Base-by-base conservation (phyloP, 2,329 filamentous ascomycete genomes). In the Epichloe coenophiala region DNA sequence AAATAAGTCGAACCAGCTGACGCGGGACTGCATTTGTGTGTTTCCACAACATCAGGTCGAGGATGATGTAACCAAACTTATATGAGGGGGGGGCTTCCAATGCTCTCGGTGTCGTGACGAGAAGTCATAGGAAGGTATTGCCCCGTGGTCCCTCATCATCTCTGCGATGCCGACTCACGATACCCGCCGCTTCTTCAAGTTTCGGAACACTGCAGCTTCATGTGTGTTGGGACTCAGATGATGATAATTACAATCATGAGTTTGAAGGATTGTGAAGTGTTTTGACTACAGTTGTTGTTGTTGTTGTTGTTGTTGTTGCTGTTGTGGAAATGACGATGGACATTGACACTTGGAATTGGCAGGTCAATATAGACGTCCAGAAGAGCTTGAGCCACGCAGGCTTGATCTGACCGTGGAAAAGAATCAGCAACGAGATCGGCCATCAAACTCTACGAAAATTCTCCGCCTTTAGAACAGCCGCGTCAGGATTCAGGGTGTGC, bases 41-140 rank as follows among this genome's bases (percentile, higher is more conserved):
- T 51, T 49, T 44, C 31, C 43, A 37, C 45, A 51, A 37, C 39
- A 51, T 37, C 46, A 91, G 86, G 84, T 88, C 71, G 86, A 91
- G 75, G 86, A 90, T 73, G 86, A 90, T 72, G 81, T 90, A 68
- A 89, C 86, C 62, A 91, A 87, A 72, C 87, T 95, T 72, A 89
- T 90, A 84, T 90, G 84, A 68, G 67, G 17, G 19, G 19, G 40
- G 19, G 40, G 35, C 27, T 21, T 21, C 19, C 9, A 7, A 47
- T 36, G 15, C 27, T 36, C 19, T 23, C n/a, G 33, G 17, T 39
- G 33, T 35, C 17, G 13, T 37, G 43, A 40, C 17, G 21, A 21
- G 5, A 31, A 13, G 11, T 27, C 31, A 21, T 37, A 12, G 23
- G 37, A 41, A 41, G 37, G 4, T 5, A 31, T 31, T 19, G 46